Evolutionary conservation across 495 filamentous ascomycete genomes (phyloP), one percentile per base, ranked within the genome.

Genomic region (Podospora pseudocomata): DNA sequence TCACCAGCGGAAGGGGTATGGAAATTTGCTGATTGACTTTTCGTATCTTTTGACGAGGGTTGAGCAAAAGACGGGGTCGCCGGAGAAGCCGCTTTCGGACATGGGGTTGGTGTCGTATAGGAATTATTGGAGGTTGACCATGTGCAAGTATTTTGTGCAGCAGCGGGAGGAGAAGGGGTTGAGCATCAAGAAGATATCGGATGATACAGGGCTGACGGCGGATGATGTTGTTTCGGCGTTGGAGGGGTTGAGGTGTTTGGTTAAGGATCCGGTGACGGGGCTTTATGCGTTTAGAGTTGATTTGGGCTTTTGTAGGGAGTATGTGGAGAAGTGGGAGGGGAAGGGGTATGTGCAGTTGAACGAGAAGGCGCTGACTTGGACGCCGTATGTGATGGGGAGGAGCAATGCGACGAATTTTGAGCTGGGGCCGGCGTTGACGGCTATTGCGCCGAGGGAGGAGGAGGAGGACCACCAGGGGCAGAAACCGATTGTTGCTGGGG

Each of bases 61-160:
- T 2, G 95, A 99, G 79, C 87, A 90, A 73, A 97, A 97, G 75
- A 97, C 92, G 3, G 95, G 95, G 6, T 97, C 95, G 0, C 95
- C 95, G 2, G 95, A 99, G 76, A 99, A 99, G 77, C 95, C 95
- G 0, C 87, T 99, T 5, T 98, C 95, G 0, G 95, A 99, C 78
- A 96, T 99, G 92, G 95, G 95, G 1, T 80, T 99, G 49, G 93
- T 98, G 1, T 97, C 94, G 2, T 99, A 99, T 74, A 88, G 96
- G 19, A 97, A 95, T 70, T 99, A 99, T 76, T 99, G 95, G 95
- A 87, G 94, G 54, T 81, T 96, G 18, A 82, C 96, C 13, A 81
- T 98, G 49, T 97, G 93, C 73, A 78, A 76, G 11, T 92, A 95
- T 68, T 86, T 96, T 53, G 82, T 96, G 5, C 73, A 78, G 19